A percentile compares a stretch with the other conserved stretches of the same genome.
These are phyloP conservation scores for Trametes villosa DNA, from an alignment of 768 basidiomycete genomes.

Conservation along the genomic window DNA sequence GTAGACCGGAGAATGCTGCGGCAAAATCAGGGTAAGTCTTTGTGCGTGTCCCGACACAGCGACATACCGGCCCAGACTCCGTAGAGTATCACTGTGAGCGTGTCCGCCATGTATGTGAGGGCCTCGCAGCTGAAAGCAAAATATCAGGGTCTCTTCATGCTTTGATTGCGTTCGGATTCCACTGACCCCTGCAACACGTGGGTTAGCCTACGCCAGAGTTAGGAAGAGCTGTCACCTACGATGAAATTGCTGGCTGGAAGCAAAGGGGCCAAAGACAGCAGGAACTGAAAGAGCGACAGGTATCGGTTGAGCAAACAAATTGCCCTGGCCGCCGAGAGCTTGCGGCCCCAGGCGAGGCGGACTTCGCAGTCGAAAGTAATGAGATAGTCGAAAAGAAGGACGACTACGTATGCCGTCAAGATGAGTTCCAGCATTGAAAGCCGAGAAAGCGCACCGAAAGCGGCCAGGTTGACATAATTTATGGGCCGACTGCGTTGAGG, in stretches of 20 bases:
- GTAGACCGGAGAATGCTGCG: slow-evolving; percentile 19
- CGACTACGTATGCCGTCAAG: neutral
- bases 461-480: slow-evolving; percentile 16
- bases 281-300: slow-evolving; percentile 3
- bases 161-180: no score
- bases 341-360: slow-evolving; percentile 21
- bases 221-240: neutral
- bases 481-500: neutral
- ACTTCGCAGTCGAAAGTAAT: slow-evolving; percentile 22
- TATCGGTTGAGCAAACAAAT: slow-evolving; percentile 23
- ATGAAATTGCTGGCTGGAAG: neutral
- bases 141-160: neutral
- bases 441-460: slow-evolving; percentile 9
- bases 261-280: slow-evolving; percentile 10
- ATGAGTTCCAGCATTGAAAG: neutral
- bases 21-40: no score
- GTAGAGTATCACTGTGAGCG: slow-evolving; percentile 8
- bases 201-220: neutral
- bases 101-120: neutral
- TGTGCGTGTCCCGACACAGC: neutral
- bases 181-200: neutral
- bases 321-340: slow-evolving; percentile 8
- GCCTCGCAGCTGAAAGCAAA: slow-evolving; percentile 9
- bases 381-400: slow-evolving; percentile 18
- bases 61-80: slow-evolving; percentile 20